Conservation (phyloP, 1,139 yeast genomes). For the Suhomyces coccinellae region DNA sequence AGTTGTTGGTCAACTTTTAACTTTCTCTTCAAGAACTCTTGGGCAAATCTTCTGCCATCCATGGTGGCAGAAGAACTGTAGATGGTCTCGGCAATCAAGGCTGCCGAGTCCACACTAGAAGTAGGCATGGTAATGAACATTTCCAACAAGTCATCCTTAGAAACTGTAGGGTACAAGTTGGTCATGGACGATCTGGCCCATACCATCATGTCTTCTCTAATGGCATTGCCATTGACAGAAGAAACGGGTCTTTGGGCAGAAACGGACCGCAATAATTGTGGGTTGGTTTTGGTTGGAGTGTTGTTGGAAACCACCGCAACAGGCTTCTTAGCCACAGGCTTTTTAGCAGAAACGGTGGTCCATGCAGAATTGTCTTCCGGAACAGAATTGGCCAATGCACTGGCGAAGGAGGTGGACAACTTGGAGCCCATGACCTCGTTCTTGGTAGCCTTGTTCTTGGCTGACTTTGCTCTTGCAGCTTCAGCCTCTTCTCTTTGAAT, state of each 20-base stretch:
- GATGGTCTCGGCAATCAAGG: constrained; percentile 88
- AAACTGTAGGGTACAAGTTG: constrained; percentile 72
- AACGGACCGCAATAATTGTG: constrained; percentile 49
- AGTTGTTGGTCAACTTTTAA: constrained; percentile 63
- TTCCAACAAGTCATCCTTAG: constrained; percentile 72
- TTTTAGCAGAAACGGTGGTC: constrained; percentile 45
- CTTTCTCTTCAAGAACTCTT: constrained; percentile 81
- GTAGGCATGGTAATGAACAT: constrained; percentile 80
- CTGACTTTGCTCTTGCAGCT: constrained; percentile 32
- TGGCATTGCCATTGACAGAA: constrained; percentile 26
- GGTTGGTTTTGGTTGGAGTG: constrained; percentile 32
- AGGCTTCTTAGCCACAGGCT: constrained; percentile 28
- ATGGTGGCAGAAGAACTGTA: constrained; percentile 87
- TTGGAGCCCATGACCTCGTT: constrained; percentile 14
- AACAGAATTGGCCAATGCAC: constrained; percentile 24
- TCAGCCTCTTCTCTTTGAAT: constrained; percentile 49
- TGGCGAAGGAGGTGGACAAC: constrained; percentile 20
- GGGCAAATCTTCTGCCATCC: constrained; percentile 95
- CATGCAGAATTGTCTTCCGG: constrained; percentile 42
- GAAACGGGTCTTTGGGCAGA: constrained; percentile 37
- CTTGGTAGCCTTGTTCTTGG: constrained; percentile 19
- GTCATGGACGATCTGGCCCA: constrained; percentile 85
- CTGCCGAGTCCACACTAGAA: constrained; percentile 64
- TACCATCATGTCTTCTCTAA: constrained; percentile 66
- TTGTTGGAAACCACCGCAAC: constrained; percentile 21